Conservation (phyloP, 129 eudicot species). For the Glebionis coronaria region DNA sequence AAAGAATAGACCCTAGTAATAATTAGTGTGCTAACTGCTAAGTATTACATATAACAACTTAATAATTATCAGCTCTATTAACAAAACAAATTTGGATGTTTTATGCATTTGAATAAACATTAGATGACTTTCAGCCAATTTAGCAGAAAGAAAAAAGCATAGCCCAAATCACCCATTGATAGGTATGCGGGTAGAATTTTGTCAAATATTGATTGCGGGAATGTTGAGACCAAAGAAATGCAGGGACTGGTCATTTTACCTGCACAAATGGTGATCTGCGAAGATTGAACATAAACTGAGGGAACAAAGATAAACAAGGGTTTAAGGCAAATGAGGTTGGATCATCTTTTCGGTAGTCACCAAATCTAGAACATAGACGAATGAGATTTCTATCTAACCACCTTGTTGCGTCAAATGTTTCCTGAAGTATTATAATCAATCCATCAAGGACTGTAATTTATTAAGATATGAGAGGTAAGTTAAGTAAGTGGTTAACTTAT, state of each 20-base stretch:
- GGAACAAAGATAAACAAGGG: conserved; percentile 80
- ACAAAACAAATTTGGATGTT: neutral
- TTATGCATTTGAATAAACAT: neutral
- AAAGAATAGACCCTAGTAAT: neutral
- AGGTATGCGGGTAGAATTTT: neutral
- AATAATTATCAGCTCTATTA: neutral
- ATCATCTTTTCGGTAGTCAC: conserved; percentile 88
- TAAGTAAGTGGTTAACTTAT: neutral
- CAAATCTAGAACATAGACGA: conserved; percentile 81
- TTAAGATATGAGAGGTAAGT: neutral
- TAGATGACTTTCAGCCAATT: neutral
- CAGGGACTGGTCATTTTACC: conserved; percentile 29
- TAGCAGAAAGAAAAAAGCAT: neutral
- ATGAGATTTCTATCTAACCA: conserved; percentile 88
- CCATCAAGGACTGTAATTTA: neutral
- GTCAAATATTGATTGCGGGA: neutral
- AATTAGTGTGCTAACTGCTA: neutral
- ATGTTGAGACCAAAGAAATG: neutral
- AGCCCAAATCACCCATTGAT: neutral
- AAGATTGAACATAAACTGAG: conserved; percentile 89
- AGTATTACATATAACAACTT: neutral
- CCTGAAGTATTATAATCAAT: conserved; percentile 37
- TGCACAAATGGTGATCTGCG: conserved; percentile 90
- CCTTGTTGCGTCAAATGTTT: conserved; percentile 86
- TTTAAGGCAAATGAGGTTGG: conserved; percentile 78